Evolutionary conservation across 352 stramenopile species (phyloP).

Genomic region (Pythium brassicae): DNA sequence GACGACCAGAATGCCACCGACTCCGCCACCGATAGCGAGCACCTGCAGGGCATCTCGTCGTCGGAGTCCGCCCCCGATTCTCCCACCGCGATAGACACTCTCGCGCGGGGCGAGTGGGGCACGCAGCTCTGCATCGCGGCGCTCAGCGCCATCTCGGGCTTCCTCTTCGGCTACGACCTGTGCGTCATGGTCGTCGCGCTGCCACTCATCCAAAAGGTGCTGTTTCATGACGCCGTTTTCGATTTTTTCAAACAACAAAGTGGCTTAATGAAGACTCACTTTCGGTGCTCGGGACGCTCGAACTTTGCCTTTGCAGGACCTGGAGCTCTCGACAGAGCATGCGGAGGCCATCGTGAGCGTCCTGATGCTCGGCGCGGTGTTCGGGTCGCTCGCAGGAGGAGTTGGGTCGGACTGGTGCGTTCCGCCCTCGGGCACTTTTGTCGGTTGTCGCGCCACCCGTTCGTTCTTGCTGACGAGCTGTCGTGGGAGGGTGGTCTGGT

Average conservation of each 20-base stretch:
- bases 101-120: background rate
- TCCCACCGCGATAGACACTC: background rate
- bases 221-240: background rate
- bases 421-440: too few relatives aligned
- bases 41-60: background rate
- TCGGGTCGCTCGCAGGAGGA: constrained; percentile 52
- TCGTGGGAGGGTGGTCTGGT: background rate
- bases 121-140: constrained; percentile 49
- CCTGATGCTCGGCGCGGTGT: constrained; percentile 62
- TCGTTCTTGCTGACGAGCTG: background rate
- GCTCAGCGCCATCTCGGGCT: constrained; percentile 64
- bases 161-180: constrained; percentile 73
- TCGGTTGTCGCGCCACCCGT: background rate
- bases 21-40: constrained; percentile 8
- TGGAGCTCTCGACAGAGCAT: constrained; percentile 43
- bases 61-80: background rate
- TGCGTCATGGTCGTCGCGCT: constrained; percentile 75
- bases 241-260: background rate
- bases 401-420: constrained; percentile 48
- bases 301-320: constrained; percentile 26
- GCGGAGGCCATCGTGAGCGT: constrained; percentile 61
- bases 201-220: constrained; percentile 56
- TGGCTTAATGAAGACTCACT: background rate
- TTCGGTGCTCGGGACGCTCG: background rate
- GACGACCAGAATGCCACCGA: background rate